Percentiles rank a stretch among this genome's conserved stretches.
phyloP scores from a whole-genome alignment of 768 basidiomycete species.

The Myochromella boudieri region DNA sequence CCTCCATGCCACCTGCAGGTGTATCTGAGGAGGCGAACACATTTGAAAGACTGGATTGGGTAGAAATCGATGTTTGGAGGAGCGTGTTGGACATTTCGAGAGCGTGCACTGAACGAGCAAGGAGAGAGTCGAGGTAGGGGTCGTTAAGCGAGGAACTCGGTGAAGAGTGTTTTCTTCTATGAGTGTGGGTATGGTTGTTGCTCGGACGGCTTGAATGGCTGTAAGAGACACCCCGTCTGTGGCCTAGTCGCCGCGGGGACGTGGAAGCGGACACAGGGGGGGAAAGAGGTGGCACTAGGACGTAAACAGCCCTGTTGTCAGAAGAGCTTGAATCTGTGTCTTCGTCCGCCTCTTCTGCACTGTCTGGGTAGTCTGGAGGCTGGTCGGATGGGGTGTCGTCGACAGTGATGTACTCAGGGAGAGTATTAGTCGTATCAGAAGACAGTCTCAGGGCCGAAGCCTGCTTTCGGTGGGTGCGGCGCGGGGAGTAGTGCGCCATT shows the following conservation, averaged over 20 bases:
- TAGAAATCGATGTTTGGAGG: conserved; percentile 72
- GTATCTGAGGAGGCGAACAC: conserved; percentile 50
- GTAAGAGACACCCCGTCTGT: conserved; percentile 29
- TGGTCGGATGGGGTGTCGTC: conserved; percentile 45
- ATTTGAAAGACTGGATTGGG: conserved; percentile 53
- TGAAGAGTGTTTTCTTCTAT: too few relatives aligned
- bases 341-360: conserved; percentile 74
- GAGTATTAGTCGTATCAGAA: conserved; percentile 62
- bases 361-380: conserved; percentile 77
- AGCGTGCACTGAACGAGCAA: conserved; percentile 81
- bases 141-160: too few relatives aligned
- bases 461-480: conserved; percentile 43
- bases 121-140: conserved; percentile 70
- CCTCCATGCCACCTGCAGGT: conserved; percentile 44
- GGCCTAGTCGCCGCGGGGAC: conserved; percentile 33
- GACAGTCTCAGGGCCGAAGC: conserved; percentile 58
- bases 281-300: conserved; percentile 27
- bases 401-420: conserved; percentile 58
- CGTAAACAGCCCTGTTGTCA: conserved; percentile 25
- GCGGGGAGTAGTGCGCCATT: conserved; percentile 6
- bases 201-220: conserved; percentile 24
- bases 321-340: conserved; percentile 52
- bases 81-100: conserved; percentile 84
- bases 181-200: conserved; percentile 19
- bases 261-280: conserved; percentile 29